phyloP scores from a whole-genome alignment of 805 yeast genomes.

The Pichia phayaonensis region DNA sequence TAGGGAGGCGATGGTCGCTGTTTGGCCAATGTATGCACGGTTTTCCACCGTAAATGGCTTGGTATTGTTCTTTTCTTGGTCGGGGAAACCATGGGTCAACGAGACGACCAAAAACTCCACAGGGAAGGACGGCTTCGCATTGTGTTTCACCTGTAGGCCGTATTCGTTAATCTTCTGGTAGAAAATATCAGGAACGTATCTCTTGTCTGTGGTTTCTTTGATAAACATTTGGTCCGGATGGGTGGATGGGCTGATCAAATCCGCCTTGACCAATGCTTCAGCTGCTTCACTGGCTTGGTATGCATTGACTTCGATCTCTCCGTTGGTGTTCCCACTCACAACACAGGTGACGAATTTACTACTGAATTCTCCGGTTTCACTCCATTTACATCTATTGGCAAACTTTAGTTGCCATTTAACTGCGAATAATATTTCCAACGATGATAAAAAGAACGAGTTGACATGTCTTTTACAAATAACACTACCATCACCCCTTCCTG shows the following conservation, averaged over 20 bases:
- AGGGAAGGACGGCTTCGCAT: slow-evolving; percentile 89
- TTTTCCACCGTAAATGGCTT: slow-evolving; percentile 68
- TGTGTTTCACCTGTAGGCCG: slow-evolving; percentile 75
- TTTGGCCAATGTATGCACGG: slow-evolving; percentile 64
- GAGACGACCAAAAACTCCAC: slow-evolving; percentile 85
- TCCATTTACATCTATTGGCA: slow-evolving; percentile 58
- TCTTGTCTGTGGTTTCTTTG: slow-evolving; percentile 57
- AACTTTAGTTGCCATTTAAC: slow-evolving; percentile 64
- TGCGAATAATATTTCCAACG: slow-evolving; percentile 81
- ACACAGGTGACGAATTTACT: slow-evolving; percentile 93
- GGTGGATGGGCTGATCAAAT: slow-evolving; percentile 77
- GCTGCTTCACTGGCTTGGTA: slow-evolving; percentile 87
- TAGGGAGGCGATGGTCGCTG: slow-evolving; percentile 27
- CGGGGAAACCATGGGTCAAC: slow-evolving; percentile 88
- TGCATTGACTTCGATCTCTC: slow-evolving; percentile 84
- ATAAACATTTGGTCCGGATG: slow-evolving; percentile 84
- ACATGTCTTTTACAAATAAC: slow-evolving; percentile 91
- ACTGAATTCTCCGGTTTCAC: slow-evolving; percentile 58
- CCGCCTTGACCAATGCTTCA: slow-evolving; percentile 82
- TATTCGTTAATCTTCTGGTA: slow-evolving; percentile 83
- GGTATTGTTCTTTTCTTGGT: slow-evolving; percentile 47
- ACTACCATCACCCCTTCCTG: slow-evolving; percentile 80
- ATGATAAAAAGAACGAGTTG: slow-evolving; percentile 81
- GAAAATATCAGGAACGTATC: slow-evolving; percentile 93
- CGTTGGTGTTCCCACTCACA: slow-evolving; percentile 77